A percentile compares a stretch with the other conserved stretches of the same genome.
Conservation (phyloP, 345 rosid genomes). For the Carallia brachiata region DNA sequence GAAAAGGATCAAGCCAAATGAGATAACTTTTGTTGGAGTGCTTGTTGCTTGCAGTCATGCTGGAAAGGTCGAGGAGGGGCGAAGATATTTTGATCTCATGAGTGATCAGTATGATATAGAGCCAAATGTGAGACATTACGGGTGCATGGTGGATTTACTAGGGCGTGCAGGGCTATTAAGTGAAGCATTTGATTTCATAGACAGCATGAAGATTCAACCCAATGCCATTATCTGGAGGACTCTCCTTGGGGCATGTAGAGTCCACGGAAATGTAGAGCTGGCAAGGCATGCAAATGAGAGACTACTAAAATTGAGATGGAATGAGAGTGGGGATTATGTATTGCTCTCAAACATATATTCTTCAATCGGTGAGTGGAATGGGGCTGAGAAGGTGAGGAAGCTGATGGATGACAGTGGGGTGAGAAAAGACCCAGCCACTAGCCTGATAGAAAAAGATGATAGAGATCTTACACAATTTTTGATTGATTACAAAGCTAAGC, state of each 20-base stretch:
- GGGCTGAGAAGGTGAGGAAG: slow-evolving; percentile 57
- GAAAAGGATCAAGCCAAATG: slow-evolving; percentile 48
- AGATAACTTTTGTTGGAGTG: slow-evolving; percentile 64
- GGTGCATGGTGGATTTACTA: slow-evolving; percentile 71
- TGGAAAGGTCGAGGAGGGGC: slow-evolving; percentile 61
- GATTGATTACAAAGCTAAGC: slow-evolving; percentile 29
- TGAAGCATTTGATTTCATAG: slow-evolving; percentile 57
- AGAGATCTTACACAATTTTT: slow-evolving; percentile 36
- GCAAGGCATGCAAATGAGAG: slow-evolving; percentile 54
- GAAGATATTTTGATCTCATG: slow-evolving; percentile 51
- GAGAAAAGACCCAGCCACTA: slow-evolving; percentile 49
- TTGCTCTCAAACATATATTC: slow-evolving; percentile 70
- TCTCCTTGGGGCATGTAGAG: slow-evolving; percentile 60
- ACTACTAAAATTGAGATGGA: slow-evolving; percentile 42
- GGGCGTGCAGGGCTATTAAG: slow-evolving; percentile 59
- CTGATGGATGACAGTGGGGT: slow-evolving; percentile 56
- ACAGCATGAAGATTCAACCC: slow-evolving; percentile 53
- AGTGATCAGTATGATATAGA: slow-evolving; percentile 39
- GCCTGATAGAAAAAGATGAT: slow-evolving; percentile 46
- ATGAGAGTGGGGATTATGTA: slow-evolving; percentile 63
- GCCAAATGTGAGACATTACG: slow-evolving; percentile 67
- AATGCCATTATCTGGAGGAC: slow-evolving; percentile 68
- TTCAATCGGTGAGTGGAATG: slow-evolving; percentile 59
- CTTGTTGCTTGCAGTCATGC: slow-evolving; percentile 65
- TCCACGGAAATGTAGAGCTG: slow-evolving; percentile 53